Evolutionary conservation across 768 basidiomycete genomes (phyloP), one percentile per base, ranked within the genome.

Genomic region (Gloeopeniophorella convolvens): DNA sequence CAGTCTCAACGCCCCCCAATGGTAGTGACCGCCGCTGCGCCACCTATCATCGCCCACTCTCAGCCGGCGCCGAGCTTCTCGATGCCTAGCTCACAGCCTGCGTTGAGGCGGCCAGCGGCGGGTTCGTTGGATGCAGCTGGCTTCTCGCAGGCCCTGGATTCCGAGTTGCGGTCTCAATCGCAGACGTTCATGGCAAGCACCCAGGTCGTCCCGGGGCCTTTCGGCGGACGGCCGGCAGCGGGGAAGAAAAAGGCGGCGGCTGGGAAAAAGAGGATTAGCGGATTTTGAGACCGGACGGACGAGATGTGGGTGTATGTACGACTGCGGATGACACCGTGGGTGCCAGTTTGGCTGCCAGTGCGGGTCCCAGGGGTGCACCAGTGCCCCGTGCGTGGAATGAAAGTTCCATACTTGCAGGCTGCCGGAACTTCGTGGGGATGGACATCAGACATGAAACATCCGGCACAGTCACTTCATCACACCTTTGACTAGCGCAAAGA

Each of bases 161-260:
- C 23, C 10, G 30, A 43, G 4, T 15, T 18, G 1, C 26, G 26
- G 16, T 10, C 4, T 41, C 45, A 47, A 18, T 43, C 53, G 20
- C 27, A 47, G 21, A 15, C 35, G 20, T 55, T 67, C 13, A 68
- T 78, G 66, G 66, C 71, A 30, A 88, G 77, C 55, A 90, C 88
- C 2, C 88, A 91, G 62, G 66, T 82, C 6, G 63, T 87, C 9
- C 78, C 87, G 4, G 88, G 89, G 2, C 77, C 73, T 0, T 79
- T 80, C 65, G 88, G 87, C 28, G 85, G 84, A 20, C 74, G 84
- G 33, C 74, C 73, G 21, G 50, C 51, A 13, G 57, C 59, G 12
- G 61, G 55, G 5, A 85, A 77, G 67, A 82, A 81, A 68, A 83
- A 80, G 62, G 49, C 65, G 23, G 62, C 12, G 1, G 3, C 8